phyloP scores from a whole-genome alignment of 2,329 filamentous ascomycete genomes.

The Chaetomium strumarium region DNA sequence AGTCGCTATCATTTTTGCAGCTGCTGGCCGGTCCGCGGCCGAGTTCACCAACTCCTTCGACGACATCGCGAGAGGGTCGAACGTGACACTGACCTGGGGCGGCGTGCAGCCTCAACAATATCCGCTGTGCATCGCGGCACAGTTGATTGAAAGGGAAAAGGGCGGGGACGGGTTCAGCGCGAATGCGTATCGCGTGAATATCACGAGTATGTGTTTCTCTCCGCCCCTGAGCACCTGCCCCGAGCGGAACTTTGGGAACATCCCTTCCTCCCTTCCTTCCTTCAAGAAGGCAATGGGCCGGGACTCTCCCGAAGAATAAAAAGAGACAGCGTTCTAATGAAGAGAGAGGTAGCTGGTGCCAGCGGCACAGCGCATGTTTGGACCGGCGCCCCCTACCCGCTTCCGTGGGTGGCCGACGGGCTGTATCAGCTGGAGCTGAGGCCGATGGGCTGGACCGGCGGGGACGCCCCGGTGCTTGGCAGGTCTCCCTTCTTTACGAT shows the following conservation, averaged over 20 bases:
- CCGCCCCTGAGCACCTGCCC: not conserved
- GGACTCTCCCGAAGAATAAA: not conserved
- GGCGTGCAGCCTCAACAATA: slow-evolving; percentile 17
- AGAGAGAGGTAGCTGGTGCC: slow-evolving; percentile 8
- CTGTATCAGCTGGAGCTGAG: slow-evolving; percentile 27
- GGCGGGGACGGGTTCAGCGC: slow-evolving; percentile 16
- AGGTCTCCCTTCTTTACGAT: slow-evolving; percentile 24
- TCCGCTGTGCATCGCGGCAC: slow-evolving; percentile 24
- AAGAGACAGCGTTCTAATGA: slow-evolving; percentile 3
- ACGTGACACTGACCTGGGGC: slow-evolving; percentile 22
- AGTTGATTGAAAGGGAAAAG: slow-evolving; percentile 26
- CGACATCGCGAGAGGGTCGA: slow-evolving; percentile 18
- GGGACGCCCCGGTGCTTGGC: slow-evolving; percentile 20
- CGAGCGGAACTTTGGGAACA: no score
- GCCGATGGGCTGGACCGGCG: slow-evolving; percentile 13
- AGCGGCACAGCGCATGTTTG: slow-evolving; percentile 23
- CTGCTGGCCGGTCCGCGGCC: slow-evolving; percentile 4
- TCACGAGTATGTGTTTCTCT: slow-evolving; percentile 24
- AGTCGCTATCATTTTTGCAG: not conserved
- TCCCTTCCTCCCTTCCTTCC: no score
- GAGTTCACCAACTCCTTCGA: slow-evolving; percentile 26
- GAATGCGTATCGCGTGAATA: slow-evolving; percentile 20
- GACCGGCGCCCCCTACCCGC: slow-evolving; percentile 24
- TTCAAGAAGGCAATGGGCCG: no score
- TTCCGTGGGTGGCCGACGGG: slow-evolving; percentile 22